phyloP scores from a whole-genome alignment of 768 basidiomycete genomes.

The Daedaleopsis sinensis region DNA sequence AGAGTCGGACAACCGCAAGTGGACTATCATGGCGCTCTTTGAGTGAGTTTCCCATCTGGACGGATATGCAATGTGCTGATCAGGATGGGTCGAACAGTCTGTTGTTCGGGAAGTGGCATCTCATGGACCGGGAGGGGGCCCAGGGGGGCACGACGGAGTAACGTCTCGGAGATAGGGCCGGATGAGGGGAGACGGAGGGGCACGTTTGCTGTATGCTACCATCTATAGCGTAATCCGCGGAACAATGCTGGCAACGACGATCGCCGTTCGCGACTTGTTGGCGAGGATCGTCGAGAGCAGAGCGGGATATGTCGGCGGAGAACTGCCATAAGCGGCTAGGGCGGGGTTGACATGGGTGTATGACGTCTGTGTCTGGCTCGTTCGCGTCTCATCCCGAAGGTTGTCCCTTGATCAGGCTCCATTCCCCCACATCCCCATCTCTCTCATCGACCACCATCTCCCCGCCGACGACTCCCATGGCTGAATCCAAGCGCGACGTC shows the following conservation, averaged over 20 bases:
- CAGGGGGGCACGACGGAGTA: conserved; percentile 2
- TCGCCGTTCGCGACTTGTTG: background rate
- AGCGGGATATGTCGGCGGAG: conserved; percentile 1
- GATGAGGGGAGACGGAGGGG: background rate
- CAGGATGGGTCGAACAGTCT: conserved; percentile 29
- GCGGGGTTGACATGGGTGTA: background rate
- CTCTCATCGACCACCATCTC: background rate
- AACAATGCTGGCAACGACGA: conserved; percentile 12
- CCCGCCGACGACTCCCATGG: conserved; percentile 24
- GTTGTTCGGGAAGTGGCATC: conserved; percentile 38
- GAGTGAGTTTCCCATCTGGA: conserved; percentile 56
- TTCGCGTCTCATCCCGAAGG: background rate
- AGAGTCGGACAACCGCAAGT: conserved; percentile 95
- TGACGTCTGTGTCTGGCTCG: background rate
- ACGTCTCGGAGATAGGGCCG: conserved; percentile 2
- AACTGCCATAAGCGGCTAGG: background rate
- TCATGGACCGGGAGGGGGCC: conserved; percentile 8
- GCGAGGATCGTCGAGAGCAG: background rate
- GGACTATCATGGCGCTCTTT: conserved; percentile 93
- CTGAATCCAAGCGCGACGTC: conserved; percentile 64
- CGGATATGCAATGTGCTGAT: conserved; percentile 11
- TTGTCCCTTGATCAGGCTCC: background rate
- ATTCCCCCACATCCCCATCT: background rate
- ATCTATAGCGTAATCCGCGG: conserved; percentile 9
- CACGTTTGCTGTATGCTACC: background rate